These are phyloP conservation scores for Bretschneidera sinensis DNA, from an alignment of 345 rosid genomes.

Conservation along the genomic window DNA sequence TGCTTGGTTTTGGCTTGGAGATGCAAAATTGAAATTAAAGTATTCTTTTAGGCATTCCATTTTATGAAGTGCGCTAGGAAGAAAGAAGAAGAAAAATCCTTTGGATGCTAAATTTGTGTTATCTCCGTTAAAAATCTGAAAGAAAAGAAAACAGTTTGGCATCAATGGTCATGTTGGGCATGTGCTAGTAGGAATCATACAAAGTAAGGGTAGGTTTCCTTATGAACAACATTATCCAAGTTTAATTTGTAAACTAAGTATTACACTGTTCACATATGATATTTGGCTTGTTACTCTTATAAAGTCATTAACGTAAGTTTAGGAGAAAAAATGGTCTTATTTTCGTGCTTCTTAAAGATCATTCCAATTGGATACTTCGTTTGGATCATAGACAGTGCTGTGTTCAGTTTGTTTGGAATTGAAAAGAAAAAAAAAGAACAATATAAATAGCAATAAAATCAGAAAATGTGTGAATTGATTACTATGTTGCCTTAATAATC, in stretches of 20 bases:
- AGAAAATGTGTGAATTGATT: neutral
- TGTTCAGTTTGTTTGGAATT: neutral
- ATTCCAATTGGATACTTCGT: neutral
- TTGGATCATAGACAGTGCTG: neutral
- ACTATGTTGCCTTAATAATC: neutral
- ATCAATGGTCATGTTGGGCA: too few species aligned
- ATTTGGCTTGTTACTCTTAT: neutral
- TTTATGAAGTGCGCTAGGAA: neutral
- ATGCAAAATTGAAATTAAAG: neutral
- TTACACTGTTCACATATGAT: too few species aligned
- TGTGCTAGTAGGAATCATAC: too few species aligned
- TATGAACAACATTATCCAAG: too few species aligned
- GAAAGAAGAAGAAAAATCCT: neutral
- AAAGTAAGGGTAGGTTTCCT: too few species aligned
- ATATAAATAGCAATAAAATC: neutral
- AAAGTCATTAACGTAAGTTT: neutral
- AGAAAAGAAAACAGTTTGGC: neutral
- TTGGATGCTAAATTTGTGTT: too few species aligned
- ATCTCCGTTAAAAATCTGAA: too few species aligned
- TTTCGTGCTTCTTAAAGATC: too few species aligned
- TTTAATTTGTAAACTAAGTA: too few species aligned
- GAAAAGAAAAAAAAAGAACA: neutral
- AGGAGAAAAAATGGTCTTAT: neutral
- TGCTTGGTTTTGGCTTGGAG: too few species aligned
- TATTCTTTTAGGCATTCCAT: neutral